phyloP scores from a whole-genome alignment of 2,329 filamentous ascomycete species.

The Lizonia empirigonia region DNA sequence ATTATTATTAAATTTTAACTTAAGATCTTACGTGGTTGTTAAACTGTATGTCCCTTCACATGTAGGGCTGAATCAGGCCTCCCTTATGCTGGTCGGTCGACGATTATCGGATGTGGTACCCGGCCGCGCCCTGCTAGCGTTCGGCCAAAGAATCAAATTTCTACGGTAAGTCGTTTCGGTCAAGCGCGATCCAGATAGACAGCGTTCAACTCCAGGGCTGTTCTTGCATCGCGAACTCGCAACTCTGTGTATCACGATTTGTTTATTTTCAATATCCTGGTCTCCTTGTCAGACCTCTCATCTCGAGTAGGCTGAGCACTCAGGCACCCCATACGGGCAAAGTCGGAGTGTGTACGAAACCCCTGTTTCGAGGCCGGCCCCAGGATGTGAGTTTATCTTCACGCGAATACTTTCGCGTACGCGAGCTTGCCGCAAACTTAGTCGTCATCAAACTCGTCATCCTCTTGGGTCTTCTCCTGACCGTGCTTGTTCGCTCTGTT shows the following conservation, averaged over 20 bases:
- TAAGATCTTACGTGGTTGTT: too few relatives aligned
- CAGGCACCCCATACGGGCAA: constrained; percentile 1
- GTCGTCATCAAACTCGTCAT: constrained; percentile 21
- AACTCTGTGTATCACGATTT: background rate
- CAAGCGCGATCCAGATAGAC: constrained; percentile 1
- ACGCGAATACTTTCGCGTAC: background rate
- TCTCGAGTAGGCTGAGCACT: background rate
- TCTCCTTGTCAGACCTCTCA: background rate
- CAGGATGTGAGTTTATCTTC: too few relatives aligned
- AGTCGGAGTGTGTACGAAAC: background rate
- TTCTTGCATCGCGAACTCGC: background rate
- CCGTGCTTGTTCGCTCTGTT: constrained; percentile 11
- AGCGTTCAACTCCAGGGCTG: background rate
- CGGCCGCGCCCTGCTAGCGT: too few relatives aligned
- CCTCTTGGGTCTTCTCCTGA: constrained; percentile 25
- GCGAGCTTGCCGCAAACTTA: constrained; percentile 10
- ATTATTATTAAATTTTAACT: too few relatives aligned
- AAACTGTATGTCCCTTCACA: too few relatives aligned
- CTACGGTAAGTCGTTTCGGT: constrained; percentile 5
- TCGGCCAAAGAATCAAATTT: too few relatives aligned
- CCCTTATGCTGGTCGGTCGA: too few relatives aligned
- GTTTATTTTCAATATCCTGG: background rate
- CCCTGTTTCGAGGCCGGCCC: constrained; percentile 11
- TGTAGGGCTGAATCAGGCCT: too few relatives aligned
- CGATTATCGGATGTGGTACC: too few relatives aligned